These are phyloP conservation scores for Epichloe brachyelytri DNA, from an alignment of 2,329 filamentous ascomycete species.

Conservation along the genomic window DNA sequence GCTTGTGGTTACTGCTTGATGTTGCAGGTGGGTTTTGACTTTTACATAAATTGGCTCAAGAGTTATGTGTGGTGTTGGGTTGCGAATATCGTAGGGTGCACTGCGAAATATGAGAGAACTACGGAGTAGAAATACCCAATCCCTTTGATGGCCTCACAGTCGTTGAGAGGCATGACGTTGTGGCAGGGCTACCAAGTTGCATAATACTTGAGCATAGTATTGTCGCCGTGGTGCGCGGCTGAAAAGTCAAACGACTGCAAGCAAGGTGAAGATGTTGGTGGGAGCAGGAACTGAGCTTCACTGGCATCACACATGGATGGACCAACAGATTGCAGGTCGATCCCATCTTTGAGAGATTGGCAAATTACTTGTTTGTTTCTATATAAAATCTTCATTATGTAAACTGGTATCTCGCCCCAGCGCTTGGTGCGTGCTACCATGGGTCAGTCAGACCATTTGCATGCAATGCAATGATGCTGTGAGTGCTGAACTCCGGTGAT, in stretches of 20 bases:
- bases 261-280: too few relatives aligned
- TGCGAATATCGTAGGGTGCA: too few relatives aligned
- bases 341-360: background rate
- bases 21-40: too few relatives aligned
- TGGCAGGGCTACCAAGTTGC: background rate
- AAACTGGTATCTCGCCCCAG: slow-evolving; percentile 7
- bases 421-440: slow-evolving; percentile 10
- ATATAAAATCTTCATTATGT: background rate
- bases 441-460: background rate
- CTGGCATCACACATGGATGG: too few relatives aligned
- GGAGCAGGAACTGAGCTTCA: too few relatives aligned
- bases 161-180: background rate
- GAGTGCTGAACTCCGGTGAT: background rate
- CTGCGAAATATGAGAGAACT: too few relatives aligned
- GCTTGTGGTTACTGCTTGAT: too few relatives aligned
- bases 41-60: too few relatives aligned
- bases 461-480: background rate
- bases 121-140: too few relatives aligned
- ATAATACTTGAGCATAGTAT: background rate
- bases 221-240: background rate
- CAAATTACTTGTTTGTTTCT: background rate
- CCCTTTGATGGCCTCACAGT: background rate
- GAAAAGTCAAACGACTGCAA: background rate
- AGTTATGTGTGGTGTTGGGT: too few relatives aligned
- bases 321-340: too few relatives aligned